Percentiles rank a stretch among this genome's conserved stretches.
Conservation (phyloP, 352 stramenopile genomes). For the Globisporangium cystogenes region DNA sequence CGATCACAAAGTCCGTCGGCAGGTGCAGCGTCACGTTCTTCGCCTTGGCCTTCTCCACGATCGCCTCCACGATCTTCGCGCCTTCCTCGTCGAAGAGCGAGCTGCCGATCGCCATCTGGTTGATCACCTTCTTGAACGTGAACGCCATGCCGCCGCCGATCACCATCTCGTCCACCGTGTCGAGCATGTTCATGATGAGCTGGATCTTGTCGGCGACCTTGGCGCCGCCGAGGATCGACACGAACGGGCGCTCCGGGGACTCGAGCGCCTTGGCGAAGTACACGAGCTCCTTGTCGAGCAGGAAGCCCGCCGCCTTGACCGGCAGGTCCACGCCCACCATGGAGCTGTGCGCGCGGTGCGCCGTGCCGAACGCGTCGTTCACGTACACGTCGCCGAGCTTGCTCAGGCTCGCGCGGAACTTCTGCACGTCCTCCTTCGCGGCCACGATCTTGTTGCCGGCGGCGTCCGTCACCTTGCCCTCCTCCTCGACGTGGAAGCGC, state of each 20-base stretch:
- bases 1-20: slow-evolving; percentile 97
- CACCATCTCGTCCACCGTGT: slow-evolving; percentile 99
- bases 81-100: slow-evolving; percentile 91
- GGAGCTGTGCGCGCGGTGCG: slow-evolving; percentile 96
- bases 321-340: slow-evolving; percentile 95
- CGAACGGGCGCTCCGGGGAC: slow-evolving; percentile 93
- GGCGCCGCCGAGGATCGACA: slow-evolving; percentile 98
- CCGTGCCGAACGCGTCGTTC: slow-evolving; percentile 98
- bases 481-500: slow-evolving; percentile 97
- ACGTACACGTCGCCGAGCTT: slow-evolving; percentile 95
- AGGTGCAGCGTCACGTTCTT: slow-evolving; percentile 98
- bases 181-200: slow-evolving; percentile 99
- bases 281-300: slow-evolving; percentile 99
- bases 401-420: slow-evolving; percentile 90
- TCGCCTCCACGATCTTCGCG: slow-evolving; percentile 80
- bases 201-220: slow-evolving; percentile 99
- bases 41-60: slow-evolving; percentile 97
- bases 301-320: slow-evolving; percentile 91
- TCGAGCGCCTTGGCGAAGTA: slow-evolving; percentile 99
- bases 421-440: slow-evolving; percentile 91
- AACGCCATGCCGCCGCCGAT: slow-evolving; percentile 99
- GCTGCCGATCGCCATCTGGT: slow-evolving; percentile 93
- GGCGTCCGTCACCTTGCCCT: slow-evolving; percentile 84
- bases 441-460: slow-evolving; percentile 82
- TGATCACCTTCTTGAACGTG: slow-evolving; percentile 99